These are phyloP conservation scores for Caloboletus firmus DNA, from an alignment of 1,284 basidiomycete species.

Conservation along the genomic window DNA sequence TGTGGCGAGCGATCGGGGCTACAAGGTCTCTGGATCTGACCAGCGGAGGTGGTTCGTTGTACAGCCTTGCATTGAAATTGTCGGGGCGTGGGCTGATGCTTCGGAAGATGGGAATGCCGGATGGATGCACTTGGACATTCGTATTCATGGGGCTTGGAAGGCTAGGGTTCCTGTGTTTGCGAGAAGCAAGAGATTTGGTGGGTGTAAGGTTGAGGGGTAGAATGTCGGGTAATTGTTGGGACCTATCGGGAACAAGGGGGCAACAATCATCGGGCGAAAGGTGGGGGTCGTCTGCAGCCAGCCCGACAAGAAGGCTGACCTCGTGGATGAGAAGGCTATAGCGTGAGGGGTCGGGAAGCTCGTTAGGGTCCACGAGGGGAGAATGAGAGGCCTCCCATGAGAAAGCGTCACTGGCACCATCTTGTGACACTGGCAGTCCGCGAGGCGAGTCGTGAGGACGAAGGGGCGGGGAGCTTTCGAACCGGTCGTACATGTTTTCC, in stretches of 20 bases:
- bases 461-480: conserved; percentile 13
- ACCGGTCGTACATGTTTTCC: conserved; percentile 4
- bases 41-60: background rate
- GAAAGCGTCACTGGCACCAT: conserved; percentile 4
- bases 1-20: conserved; percentile 15
- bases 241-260: background rate
- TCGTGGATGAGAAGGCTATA: conserved; percentile 35
- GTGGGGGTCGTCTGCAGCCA: conserved; percentile 25
- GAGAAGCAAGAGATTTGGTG: conserved; percentile 19
- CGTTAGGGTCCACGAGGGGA: conserved; percentile 1
- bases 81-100: background rate
- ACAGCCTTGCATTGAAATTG: background rate
- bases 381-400: conserved; percentile 17
- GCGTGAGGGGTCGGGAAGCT: conserved; percentile 11
- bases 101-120: background rate
- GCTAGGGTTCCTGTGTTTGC: conserved; percentile 7
- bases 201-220: conserved; percentile 25
- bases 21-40: background rate
- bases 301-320: conserved; percentile 35
- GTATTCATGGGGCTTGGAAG: background rate
- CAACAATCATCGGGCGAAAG: background rate
- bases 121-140: background rate
- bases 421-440: background rate
- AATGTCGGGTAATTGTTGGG: conserved; percentile 12
- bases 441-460: background rate